Percentiles rank a stretch among this genome's conserved stretches.
These are phyloP conservation scores for Ceratorhiza oryzae-sativae DNA, from an alignment of 1,284 basidiomycete species.

Conservation along the genomic window DNA sequence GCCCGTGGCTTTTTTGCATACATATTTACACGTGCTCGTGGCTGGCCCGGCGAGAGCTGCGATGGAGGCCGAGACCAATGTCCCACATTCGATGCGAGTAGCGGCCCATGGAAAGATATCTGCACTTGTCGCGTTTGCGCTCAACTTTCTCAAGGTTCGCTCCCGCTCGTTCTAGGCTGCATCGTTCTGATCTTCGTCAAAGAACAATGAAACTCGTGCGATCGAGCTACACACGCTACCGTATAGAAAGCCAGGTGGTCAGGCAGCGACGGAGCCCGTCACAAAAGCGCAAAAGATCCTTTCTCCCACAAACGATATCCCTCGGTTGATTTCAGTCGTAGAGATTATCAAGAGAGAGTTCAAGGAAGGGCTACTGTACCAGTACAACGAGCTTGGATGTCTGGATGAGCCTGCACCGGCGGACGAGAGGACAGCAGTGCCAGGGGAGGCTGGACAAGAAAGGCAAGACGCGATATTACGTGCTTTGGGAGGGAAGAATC, in stretches of 20 bases:
- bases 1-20: too few species aligned
- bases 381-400: constrained; percentile 77
- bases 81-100: constrained; percentile 60
- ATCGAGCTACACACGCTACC: constrained; percentile 75
- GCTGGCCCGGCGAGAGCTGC: too few species aligned
- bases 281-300: constrained; percentile 45
- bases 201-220: constrained; percentile 65
- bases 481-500: constrained; percentile 58
- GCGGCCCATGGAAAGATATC: constrained; percentile 69
- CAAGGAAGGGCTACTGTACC: constrained; percentile 64
- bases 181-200: constrained; percentile 14
- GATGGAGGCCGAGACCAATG: neutral
- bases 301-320: constrained; percentile 59
- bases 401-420: constrained; percentile 57
- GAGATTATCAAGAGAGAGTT: constrained; percentile 88
- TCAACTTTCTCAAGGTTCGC: constrained; percentile 67
- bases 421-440: constrained; percentile 46
- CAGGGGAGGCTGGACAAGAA: constrained; percentile 52
- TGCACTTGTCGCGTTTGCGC: constrained; percentile 66
- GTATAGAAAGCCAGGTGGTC: constrained; percentile 36
- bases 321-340: constrained; percentile 75
- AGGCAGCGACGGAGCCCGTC: constrained; percentile 36
- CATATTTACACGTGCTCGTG: too few species aligned
- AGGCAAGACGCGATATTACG: constrained; percentile 46
- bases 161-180: neutral